Base-by-base conservation (phyloP, 1,284 basidiomycete genomes). In the Microbotryum intermedium region DNA sequence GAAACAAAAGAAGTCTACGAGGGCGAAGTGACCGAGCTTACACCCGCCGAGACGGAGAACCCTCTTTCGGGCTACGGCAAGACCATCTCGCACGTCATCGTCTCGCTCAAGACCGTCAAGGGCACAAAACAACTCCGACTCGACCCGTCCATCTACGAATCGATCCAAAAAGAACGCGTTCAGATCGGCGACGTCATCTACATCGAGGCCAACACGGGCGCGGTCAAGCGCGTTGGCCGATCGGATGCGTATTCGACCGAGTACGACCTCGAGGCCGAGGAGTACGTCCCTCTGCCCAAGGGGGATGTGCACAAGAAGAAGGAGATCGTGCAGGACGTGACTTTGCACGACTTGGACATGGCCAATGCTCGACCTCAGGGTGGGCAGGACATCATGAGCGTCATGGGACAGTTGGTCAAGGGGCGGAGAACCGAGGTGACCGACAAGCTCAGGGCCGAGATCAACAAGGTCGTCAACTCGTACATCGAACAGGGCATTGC, bases 1-100 rank as follows among this genome's bases (percentile, higher is more conserved):
- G 94, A 98, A 77, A 97, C 92, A 3, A 98, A 98, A 75, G 92
- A 97, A 73, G 92, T 98, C 10, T 98, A 94, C 76, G 94, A 98
- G 75, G 94, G 94, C 61, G 95, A 98, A 76, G 88, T 98, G 39
- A 97, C 93, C 9, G 94, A 98, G 73, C 78, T 98, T 62, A 97
- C 94, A 3, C 94, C 94, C 1, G 86, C 90, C 34, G 95, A 95
- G 77, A 83, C 90, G 11, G 92, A 95, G 76, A 97, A 95, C 76
- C 92, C 92, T 43, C 79, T 95, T 50, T 90, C 88, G 60, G 94
- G 94, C 49, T 98, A 98, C 75, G 95, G 94, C 69, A 98, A 98
- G 79, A 97, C 94, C 2, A 91, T 98, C 60, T 91, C 90, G 29
- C 92, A 97, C 77, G 94, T 98, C 68, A 82, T 97, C 57, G 87